Base-by-base conservation (phyloP, 371 early-diverging fungal species). In the Dichotomocladium elegans region DNA sequence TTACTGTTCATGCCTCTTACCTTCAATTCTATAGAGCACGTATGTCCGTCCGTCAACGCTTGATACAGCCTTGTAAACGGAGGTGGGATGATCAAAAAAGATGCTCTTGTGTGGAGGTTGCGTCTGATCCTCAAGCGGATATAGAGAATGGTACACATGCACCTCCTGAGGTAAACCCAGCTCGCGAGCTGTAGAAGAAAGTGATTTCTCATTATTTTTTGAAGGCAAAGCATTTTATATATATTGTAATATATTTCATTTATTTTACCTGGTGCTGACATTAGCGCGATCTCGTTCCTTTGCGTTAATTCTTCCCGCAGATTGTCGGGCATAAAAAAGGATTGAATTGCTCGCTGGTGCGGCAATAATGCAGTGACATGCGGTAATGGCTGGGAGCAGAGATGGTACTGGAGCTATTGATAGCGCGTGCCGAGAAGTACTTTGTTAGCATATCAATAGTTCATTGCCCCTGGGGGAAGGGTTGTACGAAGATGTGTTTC, bases 31-130 rank as follows among this genome's bases (percentile, higher is more conserved):
- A 6, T 90, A 75, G 41, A 98, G 61, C 4, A 79, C 78, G 65
- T 96, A 95, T 6, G 85, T 76, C 34, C 85, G 80, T 10, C 96
- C 95, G 66, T 96, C 96, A 0, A 84, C 68, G 34, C 79, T 81
- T 34, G 88, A 86, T 52, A 87, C 84, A 3, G 89, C 92, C 61
- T 93, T 93, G 72, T 94, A 95, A 6, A 88, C 82, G 24, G 76
- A 81, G 11, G 90, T 85, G n/a, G 88, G 82, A 60, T 86, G 84
- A 0, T 86, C 89, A 73, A 89, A 93, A 15, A 81, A 80, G 47
- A 72, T 69, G 2, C 68, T 70, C 27, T 58, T 68, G 57, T 66
- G 64, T 17, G 64, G 37, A 37, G 15, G 17, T 37, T 8, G 62
- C 46, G 60, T 61, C 6, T 64, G 63, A 25, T 70, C 61, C 12